A percentile compares a stretch with the other conserved stretches of the same genome.
phyloP scores from a whole-genome alignment of 257 asterid genomes.

The Schizonepeta tenuifolia region DNA sequence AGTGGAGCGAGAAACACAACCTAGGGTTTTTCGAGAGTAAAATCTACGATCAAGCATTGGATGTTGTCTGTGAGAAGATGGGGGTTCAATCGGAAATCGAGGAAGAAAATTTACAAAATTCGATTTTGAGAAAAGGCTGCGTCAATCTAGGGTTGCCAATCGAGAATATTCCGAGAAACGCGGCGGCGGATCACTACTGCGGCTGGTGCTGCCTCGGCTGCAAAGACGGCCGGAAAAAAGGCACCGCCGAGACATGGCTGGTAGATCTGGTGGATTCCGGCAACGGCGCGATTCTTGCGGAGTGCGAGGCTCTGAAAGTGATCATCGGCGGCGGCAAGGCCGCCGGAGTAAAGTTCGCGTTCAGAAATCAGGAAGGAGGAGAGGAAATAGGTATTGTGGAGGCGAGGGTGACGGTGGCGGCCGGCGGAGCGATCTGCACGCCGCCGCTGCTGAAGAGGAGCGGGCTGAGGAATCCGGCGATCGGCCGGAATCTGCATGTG shows the following conservation, averaged over 20 bases:
- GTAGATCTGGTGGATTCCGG: conserved; percentile 65
- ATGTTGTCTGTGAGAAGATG: conserved; percentile 67
- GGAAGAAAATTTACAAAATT: conserved; percentile 61
- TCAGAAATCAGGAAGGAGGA: conserved; percentile 34
- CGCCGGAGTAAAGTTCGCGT: conserved; percentile 60
- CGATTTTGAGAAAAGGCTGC: conserved; percentile 81
- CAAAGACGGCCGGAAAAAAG: conserved; percentile 68
- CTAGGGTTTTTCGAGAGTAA: conserved; percentile 54
- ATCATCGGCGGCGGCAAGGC: conserved; percentile 41
- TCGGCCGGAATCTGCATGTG: conserved; percentile 69
- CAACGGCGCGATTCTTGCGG: conserved; percentile 63
- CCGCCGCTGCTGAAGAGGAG: conserved; percentile 64
- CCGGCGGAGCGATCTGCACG: conserved; percentile 81
- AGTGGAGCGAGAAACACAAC: conserved; percentile 57
- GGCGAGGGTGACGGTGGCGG: conserved; percentile 57
- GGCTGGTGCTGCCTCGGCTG: conserved; percentile 89
- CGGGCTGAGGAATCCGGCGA: conserved; percentile 68
- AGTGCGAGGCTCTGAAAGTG: conserved; percentile 64
- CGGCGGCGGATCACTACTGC: conserved; percentile 70
- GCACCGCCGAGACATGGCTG: conserved; percentile 77
- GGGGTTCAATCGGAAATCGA: conserved; percentile 65
- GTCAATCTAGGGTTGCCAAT: conserved; percentile 59
- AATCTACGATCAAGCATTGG: conserved; percentile 54
- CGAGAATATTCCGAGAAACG: conserved; percentile 63
- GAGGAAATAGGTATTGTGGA: conserved; percentile 54